Evolutionary conservation across 495 filamentous ascomycete species (phyloP), one percentile per base, ranked within the genome.

Genomic region (Xylaria grammica): DNA sequence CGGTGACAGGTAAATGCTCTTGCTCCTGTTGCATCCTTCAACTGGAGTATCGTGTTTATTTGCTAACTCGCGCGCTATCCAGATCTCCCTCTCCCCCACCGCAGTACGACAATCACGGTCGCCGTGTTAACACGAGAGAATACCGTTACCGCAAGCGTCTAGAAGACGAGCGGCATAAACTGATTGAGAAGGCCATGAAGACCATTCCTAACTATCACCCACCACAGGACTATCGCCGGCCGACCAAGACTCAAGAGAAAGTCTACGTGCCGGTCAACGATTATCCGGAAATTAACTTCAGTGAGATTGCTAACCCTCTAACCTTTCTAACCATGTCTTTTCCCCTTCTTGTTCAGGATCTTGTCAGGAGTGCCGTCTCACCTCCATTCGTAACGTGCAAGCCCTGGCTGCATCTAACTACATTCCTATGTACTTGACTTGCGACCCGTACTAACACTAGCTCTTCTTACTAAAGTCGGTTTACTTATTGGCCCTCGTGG

Each of bases 271-370:
- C 95, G 73, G 95, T 99, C 82, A 98, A 98, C 89, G 96, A 99
- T 80, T 99, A 99, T 82, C 96, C 96, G 85, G 96, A 98, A 81
- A 97, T 99, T 91, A 99, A 99, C 91, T 99, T 98, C 92, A 98
- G 95, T 99, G 97, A 91, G 94, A 94, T 94, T 91, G 89, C 93
- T 96, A 96, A 96, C 93, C 93, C 91, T 93, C 90, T 91, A 90
- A 91, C 89, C 79, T 80, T 87, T 86, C 79, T 80, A 79, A 79
- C 90, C 85, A 90, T 86, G 74, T 73, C 82, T 78, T 78, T 77
- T 72, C 74, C 77, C 78, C 68, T 72, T 71, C 63, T 74, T 68
- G 75, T 78, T 73, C 72, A 60, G 76, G 73, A 71, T 67, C 54
- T 69, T 70, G 62, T 69, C 71, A 66, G 74, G 71, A 74, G 50